Base-by-base conservation (phyloP, 2,329 filamentous ascomycete genomes). In the Cordyceps farinosa region DNA sequence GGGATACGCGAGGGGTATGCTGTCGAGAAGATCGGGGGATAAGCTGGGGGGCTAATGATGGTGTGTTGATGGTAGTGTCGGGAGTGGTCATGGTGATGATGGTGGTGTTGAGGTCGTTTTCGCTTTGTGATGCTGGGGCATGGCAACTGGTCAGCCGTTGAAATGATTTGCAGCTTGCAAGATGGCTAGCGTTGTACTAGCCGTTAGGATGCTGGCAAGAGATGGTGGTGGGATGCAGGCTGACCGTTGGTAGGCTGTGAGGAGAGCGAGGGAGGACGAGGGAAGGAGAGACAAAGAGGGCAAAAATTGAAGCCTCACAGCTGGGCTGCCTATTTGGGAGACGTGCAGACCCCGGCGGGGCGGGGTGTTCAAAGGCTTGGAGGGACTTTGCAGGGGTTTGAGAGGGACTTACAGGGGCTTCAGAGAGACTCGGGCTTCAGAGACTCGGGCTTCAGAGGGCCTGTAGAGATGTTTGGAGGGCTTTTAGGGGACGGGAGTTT, bases 271-370 rank as follows among this genome's bases (percentile, higher is more conserved):
- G 29, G 47, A 50, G 29, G 29, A 15, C 22, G 47, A 50, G 27
- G 3, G 22, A 22, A 50, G 27, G 29, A 13, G 36, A 15, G 47
- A 30, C 8, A 29, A 54, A 6, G 3, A 45, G 53, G 17, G 5
- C 32, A 61, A 61, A 61, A 45, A 22, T 22, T 61, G 58, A 61
- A 36, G 48, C 50, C 27, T 61, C 48, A 44, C 45, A 45, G 27
- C 22, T 29, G 17, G 38, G 58, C 58, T 61, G 17, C 58, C 58
- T 38, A 53, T 47, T 42, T 53, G 58, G 58, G 48, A 29, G 58
- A 17, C 30, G 5, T 29, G 58, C 50, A 61, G 58, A 40, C 22
- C 36, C 29, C 50, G 32, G 29, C 30, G 54, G 42, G 11, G 42
- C 17, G 32, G 30, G 10, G 42, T 22, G 22, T 9, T 45, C 27